phyloP scores from a whole-genome alignment of 257 asterid genomes.

The Jaltomata sinuosa region DNA sequence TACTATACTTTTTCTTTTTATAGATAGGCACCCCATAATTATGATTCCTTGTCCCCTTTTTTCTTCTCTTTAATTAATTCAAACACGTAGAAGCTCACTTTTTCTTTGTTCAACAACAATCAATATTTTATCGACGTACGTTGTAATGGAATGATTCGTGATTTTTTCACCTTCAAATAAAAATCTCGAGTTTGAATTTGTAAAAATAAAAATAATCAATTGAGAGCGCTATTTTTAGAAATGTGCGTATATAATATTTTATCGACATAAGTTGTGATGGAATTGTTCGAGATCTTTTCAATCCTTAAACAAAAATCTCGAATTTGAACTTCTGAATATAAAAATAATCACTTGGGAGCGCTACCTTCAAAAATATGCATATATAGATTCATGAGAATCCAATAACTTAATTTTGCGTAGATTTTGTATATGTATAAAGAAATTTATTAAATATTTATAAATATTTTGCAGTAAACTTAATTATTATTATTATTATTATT shows the following conservation, averaged over 20 bases:
- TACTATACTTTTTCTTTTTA: neutral
- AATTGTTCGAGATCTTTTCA: too few species aligned
- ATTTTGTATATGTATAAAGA: neutral
- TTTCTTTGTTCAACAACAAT: neutral
- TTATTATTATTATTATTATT: neutral
- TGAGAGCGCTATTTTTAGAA: neutral
- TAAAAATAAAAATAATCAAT: neutral
- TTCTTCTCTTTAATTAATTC: neutral
- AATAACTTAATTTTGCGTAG: neutral
- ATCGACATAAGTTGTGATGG: too few species aligned
- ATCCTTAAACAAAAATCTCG: too few species aligned
- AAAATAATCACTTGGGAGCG: too few species aligned
- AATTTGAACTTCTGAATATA: too few species aligned
- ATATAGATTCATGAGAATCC: neutral
- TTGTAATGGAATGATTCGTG: fast-evolving
- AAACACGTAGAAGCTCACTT: neutral
- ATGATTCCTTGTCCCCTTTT: neutral
- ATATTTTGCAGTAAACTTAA: neutral
- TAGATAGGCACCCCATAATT: neutral
- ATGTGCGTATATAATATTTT: neutral
- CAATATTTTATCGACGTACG: neutral
- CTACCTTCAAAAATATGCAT: neutral
- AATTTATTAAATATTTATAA: neutral
- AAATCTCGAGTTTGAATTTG: too few species aligned
- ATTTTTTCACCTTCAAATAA: too few species aligned